A percentile compares a stretch with the other conserved stretches of the same genome.
Evolutionary conservation across 2,329 filamentous ascomycete genomes (phyloP).

Genomic region (Neofusicoccum laricinum): DNA sequence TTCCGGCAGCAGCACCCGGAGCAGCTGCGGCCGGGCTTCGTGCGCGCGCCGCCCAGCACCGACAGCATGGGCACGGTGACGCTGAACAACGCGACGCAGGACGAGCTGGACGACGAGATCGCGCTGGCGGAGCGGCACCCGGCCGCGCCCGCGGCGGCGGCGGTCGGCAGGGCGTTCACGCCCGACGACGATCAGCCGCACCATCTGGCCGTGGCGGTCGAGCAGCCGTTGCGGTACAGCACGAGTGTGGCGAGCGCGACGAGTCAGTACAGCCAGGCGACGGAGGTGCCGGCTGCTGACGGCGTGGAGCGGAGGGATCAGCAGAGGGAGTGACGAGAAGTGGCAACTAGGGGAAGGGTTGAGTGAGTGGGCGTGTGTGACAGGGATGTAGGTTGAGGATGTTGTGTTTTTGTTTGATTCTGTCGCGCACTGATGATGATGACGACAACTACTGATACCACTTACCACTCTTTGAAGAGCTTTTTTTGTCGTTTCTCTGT

Average conservation of each 20-base stretch:
- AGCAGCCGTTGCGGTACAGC: background rate
- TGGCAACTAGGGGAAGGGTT: no score
- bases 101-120: background rate
- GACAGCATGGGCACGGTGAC: slow-evolving; percentile 4
- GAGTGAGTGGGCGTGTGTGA: no score
- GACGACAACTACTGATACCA: slow-evolving; percentile 2
- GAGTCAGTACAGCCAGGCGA: background rate
- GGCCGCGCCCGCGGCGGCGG: background rate
- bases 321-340: background rate
- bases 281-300: background rate
- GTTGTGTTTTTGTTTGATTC: background rate
- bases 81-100: background rate
- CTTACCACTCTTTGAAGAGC: background rate
- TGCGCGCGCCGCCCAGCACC: background rate
- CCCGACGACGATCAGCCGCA: slow-evolving; percentile 6
- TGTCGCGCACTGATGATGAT: background rate
- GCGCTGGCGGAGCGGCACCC: background rate
- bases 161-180: background rate
- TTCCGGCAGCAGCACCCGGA: background rate
- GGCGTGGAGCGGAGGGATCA: background rate
- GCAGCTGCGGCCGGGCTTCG: background rate
- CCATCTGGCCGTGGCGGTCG: background rate
- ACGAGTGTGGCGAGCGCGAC: background rate
- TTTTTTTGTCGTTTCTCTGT: background rate
- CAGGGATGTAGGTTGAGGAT: background rate